A percentile compares a stretch with the other conserved stretches of the same genome.
phyloP scores from a whole-genome alignment of 2,329 filamentous ascomycete genomes.

The Arthrocladium fulminans region DNA sequence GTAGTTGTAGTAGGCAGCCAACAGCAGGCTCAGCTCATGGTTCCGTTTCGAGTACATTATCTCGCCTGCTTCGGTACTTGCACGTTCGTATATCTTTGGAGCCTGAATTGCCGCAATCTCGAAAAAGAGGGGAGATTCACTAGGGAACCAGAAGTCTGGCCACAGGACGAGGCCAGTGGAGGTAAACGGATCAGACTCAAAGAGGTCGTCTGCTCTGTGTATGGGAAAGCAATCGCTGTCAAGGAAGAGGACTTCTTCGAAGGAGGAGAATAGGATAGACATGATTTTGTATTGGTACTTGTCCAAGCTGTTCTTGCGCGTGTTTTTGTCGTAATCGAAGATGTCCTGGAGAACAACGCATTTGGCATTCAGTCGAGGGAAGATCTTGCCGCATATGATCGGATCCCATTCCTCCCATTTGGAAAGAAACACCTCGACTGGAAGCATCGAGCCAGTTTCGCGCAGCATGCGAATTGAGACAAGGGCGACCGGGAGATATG shows the following conservation, averaged over 20 bases:
- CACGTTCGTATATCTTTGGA: conserved; percentile 27
- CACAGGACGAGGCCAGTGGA: conserved; percentile 48
- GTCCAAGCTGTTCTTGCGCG: conserved; percentile 9
- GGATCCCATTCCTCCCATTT: conserved; percentile 30
- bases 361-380: conserved; percentile 32
- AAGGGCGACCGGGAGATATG: conserved; percentile 31
- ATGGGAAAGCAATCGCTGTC: conserved; percentile 50
- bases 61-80: conserved; percentile 38
- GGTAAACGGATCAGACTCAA: conserved; percentile 44
- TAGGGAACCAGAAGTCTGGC: conserved; percentile 47
- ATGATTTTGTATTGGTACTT: conserved; percentile 49
- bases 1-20: conserved; percentile 43
- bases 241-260: conserved; percentile 51
- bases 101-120: conserved; percentile 30
- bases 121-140: conserved; percentile 37
- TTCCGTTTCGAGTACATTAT: conserved; percentile 37
- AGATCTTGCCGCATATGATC: conserved; percentile 30
- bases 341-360: conserved; percentile 30
- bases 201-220: conserved; percentile 36
- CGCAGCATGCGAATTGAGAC: conserved; percentile 37
- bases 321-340: conserved; percentile 15
- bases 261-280: conserved; percentile 50
- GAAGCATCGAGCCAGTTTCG: conserved; percentile 30
- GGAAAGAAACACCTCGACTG: conserved; percentile 36
- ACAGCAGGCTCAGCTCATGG: conserved; percentile 35